Percentiles rank a stretch among this genome's conserved stretches.
phyloP scores from a whole-genome alignment of 2,329 filamentous ascomycete species.

The Clathrospora elynae region DNA sequence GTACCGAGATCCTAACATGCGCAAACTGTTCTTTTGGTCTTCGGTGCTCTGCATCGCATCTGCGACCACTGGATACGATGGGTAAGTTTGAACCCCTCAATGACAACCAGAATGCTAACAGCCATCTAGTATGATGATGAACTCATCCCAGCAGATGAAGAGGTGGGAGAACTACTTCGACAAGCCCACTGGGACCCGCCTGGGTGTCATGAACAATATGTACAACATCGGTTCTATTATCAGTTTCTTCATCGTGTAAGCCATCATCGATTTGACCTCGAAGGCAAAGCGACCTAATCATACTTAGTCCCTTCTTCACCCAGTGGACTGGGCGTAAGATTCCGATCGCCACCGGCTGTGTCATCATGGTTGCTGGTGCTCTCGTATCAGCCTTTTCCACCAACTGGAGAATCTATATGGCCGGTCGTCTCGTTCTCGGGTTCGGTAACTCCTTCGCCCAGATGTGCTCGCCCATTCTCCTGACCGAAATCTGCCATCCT shows the following conservation, averaged over 20 bases:
- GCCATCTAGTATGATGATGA: slow-evolving; percentile 50
- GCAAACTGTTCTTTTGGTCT: slow-evolving; percentile 61
- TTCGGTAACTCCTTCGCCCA: slow-evolving; percentile 70
- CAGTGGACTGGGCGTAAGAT: slow-evolving; percentile 52
- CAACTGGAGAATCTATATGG: slow-evolving; percentile 57
- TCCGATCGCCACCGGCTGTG: slow-evolving; percentile 50
- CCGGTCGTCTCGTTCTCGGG: slow-evolving; percentile 65
- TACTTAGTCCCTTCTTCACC: slow-evolving; percentile 40
- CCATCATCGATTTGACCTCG: background rate
- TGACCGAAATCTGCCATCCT: slow-evolving; percentile 70
- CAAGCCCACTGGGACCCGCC: slow-evolving; percentile 45
- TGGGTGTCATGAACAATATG: slow-evolving; percentile 54
- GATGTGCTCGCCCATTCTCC: slow-evolving; percentile 66
- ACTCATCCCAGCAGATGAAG: slow-evolving; percentile 51
- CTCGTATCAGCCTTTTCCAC: slow-evolving; percentile 32
- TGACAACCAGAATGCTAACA: too few relatives aligned
- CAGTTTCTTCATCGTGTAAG: slow-evolving; percentile 43
- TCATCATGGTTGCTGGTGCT: slow-evolving; percentile 54
- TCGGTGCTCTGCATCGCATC: slow-evolving; percentile 59
- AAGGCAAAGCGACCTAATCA: background rate
- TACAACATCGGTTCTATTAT: slow-evolving; percentile 51
- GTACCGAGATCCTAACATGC: slow-evolving; percentile 60
- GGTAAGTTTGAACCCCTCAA: slow-evolving; percentile 49
- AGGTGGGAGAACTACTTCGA: slow-evolving; percentile 48
- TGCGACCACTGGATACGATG: slow-evolving; percentile 63